A percentile compares a stretch with the other conserved stretches of the same genome.
These are phyloP conservation scores for Penicillium sp. DNA, from an alignment of 2,329 filamentous ascomycete genomes.

Conservation along the genomic window DNA sequence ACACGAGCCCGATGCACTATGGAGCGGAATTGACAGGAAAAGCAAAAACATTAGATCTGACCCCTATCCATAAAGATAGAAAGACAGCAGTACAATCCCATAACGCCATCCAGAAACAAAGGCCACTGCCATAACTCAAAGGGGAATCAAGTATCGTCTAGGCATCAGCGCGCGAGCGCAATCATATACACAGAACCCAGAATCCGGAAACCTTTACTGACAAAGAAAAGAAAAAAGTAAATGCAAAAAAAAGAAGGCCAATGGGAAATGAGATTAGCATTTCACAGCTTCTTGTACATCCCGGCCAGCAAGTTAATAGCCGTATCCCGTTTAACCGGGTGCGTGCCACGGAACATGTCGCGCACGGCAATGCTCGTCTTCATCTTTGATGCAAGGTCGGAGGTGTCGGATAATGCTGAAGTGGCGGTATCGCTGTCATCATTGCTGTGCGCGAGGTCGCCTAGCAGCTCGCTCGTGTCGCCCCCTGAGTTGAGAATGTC, in stretches of 20 bases:
- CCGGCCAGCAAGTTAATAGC: neutral
- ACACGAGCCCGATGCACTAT: neutral
- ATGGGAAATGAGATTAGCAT: neutral
- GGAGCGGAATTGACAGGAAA: neutral
- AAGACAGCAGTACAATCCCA: neutral
- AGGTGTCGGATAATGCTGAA: neutral
- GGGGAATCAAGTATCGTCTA: conserved; percentile 10
- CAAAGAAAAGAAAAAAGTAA: neutral
- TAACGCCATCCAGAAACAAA: neutral
- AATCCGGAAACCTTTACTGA: neutral
- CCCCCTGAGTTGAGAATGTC: conserved; percentile 7
- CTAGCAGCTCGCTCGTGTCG: conserved; percentile 6
- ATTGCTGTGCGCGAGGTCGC: conserved; percentile 1
- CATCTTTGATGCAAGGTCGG: conserved; percentile 7
- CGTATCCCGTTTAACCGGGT: conserved; percentile 1
- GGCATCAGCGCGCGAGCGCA: neutral
- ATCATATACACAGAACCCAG: neutral
- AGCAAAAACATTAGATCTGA: neutral
- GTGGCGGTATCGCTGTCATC: neutral
- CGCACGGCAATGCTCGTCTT: conserved; percentile 7
- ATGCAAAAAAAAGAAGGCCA: neutral
- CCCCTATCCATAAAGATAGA: neutral
- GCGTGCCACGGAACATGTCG: neutral
- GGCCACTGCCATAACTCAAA: conserved; percentile 1
- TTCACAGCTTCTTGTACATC: conserved; percentile 3